Conservation (phyloP, 2,329 filamentous ascomycete species). For the Botrytis fabae region DNA sequence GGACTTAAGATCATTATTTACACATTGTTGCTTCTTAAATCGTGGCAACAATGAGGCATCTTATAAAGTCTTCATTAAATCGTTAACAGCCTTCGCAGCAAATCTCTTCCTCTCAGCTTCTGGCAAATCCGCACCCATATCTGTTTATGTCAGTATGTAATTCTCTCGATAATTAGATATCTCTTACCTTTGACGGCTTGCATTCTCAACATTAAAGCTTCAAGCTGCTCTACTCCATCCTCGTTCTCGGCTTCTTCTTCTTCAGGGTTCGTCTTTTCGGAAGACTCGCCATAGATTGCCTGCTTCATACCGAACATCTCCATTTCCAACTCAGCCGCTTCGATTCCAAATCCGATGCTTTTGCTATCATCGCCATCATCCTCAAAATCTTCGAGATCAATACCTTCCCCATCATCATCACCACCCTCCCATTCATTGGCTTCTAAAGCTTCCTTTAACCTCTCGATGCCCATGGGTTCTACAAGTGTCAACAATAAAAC, state of each 20-base stretch:
- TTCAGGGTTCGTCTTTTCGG: slow-evolving; percentile 35
- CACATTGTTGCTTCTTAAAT: background rate
- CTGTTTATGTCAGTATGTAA: slow-evolving; percentile 42
- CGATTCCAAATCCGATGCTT: slow-evolving; percentile 37
- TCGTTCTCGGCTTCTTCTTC: slow-evolving; percentile 39
- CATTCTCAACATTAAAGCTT: slow-evolving; percentile 64
- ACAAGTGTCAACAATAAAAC: slow-evolving; percentile 22
- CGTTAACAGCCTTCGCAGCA: slow-evolving; percentile 61
- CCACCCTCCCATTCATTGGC: slow-evolving; percentile 62
- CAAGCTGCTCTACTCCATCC: slow-evolving; percentile 56
- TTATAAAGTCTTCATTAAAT: slow-evolving; percentile 57
- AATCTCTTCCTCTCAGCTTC: slow-evolving; percentile 61
- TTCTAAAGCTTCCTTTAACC: slow-evolving; percentile 62
- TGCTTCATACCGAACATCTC: slow-evolving; percentile 45
- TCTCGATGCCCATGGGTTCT: slow-evolving; percentile 61
- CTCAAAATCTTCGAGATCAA: slow-evolving; percentile 44
- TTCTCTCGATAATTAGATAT: background rate
- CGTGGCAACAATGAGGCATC: background rate
- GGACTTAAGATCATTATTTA: background rate
- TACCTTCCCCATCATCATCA: slow-evolving; percentile 42
- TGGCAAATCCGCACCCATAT: slow-evolving; percentile 59
- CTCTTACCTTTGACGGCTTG: slow-evolving; percentile 51
- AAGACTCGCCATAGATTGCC: slow-evolving; percentile 38
- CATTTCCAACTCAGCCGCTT: slow-evolving; percentile 42
- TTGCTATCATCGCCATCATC: slow-evolving; percentile 35